Evolutionary conservation across 2,329 filamentous ascomycete genomes (phyloP).

Genomic region (Paecilomyces niveus): DNA sequence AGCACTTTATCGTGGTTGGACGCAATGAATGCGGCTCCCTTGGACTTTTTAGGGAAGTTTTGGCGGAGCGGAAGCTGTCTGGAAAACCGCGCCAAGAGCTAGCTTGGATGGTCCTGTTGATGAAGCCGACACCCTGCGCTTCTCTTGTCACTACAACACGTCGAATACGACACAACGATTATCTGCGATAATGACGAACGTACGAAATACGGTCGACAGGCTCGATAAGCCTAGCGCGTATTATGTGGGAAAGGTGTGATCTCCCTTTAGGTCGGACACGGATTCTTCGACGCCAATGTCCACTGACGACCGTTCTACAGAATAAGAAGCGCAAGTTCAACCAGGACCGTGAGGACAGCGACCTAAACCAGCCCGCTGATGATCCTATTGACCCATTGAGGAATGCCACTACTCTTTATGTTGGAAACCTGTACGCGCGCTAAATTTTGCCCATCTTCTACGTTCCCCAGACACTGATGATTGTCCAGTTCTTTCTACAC

Average conservation of each 20-base stretch:
- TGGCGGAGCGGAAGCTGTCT: not conserved
- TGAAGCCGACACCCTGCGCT: constrained; percentile 3
- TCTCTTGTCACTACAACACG: not conserved
- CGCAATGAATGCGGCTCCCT: not conserved
- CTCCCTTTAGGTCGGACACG: constrained; percentile 6
- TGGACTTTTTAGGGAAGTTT: not conserved
- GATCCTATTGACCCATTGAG: constrained; percentile 71
- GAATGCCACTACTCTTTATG: constrained; percentile 89
- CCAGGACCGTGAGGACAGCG: constrained; percentile 52
- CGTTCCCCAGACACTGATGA: constrained; percentile 11
- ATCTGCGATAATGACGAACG: constrained; percentile 17
- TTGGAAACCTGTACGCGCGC: constrained; percentile 75
- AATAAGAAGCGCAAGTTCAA: constrained; percentile 64
- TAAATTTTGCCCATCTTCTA: not conserved
- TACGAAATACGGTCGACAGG: constrained; percentile 66
- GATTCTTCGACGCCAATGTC: constrained; percentile 8
- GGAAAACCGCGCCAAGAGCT: constrained; percentile 11
- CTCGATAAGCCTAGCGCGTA: constrained; percentile 94
- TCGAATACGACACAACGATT: not conserved
- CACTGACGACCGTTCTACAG: constrained; percentile 34
- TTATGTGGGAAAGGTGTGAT: constrained; percentile 68
- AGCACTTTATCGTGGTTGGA: not conserved
- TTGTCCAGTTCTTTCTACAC: constrained; percentile 79
- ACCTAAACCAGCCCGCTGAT: constrained; percentile 43
- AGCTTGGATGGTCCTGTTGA: constrained; percentile 7